Evolutionary conservation across 2,329 filamentous ascomycete genomes (phyloP).

Genomic region (Hypoxylon sp.): DNA sequence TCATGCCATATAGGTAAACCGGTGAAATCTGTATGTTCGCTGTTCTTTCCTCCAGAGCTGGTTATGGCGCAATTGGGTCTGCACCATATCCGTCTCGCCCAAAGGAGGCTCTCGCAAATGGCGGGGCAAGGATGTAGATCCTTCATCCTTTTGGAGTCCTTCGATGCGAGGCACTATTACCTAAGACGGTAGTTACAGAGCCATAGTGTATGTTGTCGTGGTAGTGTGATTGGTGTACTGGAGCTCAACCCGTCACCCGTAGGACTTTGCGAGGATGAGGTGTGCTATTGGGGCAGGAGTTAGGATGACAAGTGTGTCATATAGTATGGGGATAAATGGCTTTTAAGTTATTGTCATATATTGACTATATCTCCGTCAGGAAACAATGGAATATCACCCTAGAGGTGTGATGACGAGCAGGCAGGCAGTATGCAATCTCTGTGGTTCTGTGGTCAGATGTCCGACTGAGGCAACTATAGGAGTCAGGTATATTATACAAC

Average conservation of each 20-base stretch:
- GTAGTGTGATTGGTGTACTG: constrained; percentile 5
- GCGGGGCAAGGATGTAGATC: constrained; percentile 21
- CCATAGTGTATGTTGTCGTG: constrained; percentile 1
- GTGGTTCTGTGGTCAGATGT: neutral
- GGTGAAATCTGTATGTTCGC: neutral
- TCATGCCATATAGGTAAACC: constrained; percentile 1
- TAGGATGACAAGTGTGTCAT: constrained; percentile 1
- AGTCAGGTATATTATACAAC: neutral
- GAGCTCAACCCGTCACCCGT: neutral
- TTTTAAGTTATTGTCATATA: neutral
- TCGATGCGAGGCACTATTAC: constrained; percentile 17
- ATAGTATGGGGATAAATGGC: neutral
- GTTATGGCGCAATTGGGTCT: neutral
- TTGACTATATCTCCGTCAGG: neutral
- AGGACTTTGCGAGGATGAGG: neutral
- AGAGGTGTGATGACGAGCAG: neutral
- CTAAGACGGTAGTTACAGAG: constrained; percentile 15
- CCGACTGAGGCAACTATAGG: neutral
- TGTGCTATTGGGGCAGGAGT: neutral
- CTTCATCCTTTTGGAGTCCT: constrained; percentile 24
- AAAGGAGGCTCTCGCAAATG: constrained; percentile 18
- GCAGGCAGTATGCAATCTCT: neutral
- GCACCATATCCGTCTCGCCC: neutral
- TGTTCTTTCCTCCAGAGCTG: constrained; percentile 11
- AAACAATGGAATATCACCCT: neutral